Conservation (phyloP, 768 basidiomycete genomes). For the Amyloporia xantha region DNA sequence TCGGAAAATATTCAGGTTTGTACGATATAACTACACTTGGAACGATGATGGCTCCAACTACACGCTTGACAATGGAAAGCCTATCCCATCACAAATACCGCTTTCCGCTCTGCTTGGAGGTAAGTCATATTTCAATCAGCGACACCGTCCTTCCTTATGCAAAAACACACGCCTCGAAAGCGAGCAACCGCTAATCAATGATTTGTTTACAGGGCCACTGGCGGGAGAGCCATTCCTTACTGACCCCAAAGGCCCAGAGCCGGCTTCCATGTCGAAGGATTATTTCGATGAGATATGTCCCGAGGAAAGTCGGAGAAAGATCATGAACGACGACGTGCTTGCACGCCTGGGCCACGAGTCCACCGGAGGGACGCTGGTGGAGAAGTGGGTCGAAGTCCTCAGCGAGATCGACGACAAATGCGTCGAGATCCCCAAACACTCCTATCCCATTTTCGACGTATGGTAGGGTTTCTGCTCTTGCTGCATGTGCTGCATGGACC, state of each 20-base stretch:
- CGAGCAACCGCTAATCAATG: background rate
- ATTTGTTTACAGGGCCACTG: constrained; percentile 30
- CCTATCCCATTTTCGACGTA: constrained; percentile 27
- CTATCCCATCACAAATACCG: constrained; percentile 48
- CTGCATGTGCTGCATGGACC: background rate
- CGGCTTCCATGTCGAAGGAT: constrained; percentile 25
- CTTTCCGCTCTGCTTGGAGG: constrained; percentile 45
- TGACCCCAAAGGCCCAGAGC: constrained; percentile 26
- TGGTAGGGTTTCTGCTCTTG: constrained; percentile 24
- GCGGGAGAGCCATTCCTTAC: constrained; percentile 34
- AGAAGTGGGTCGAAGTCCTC: constrained; percentile 35
- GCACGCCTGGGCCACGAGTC: constrained; percentile 24
- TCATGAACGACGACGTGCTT: constrained; percentile 20
- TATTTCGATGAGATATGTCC: constrained; percentile 37
- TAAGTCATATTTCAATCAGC: constrained; percentile 9
- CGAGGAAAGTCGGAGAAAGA: constrained; percentile 20
- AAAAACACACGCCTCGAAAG: background rate
- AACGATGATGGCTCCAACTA: constrained; percentile 35
- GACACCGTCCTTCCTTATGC: background rate
- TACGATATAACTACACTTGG: constrained; percentile 59
- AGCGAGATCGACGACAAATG: constrained; percentile 31
- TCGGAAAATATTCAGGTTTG: constrained; percentile 30
- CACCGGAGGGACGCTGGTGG: constrained; percentile 25
- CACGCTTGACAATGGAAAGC: constrained; percentile 38
- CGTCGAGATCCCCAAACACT: constrained; percentile 26